Evolutionary conservation across 768 basidiomycete genomes (phyloP), one percentile per base, ranked within the genome.

Genomic region (Tricholoma furcatifolium): DNA sequence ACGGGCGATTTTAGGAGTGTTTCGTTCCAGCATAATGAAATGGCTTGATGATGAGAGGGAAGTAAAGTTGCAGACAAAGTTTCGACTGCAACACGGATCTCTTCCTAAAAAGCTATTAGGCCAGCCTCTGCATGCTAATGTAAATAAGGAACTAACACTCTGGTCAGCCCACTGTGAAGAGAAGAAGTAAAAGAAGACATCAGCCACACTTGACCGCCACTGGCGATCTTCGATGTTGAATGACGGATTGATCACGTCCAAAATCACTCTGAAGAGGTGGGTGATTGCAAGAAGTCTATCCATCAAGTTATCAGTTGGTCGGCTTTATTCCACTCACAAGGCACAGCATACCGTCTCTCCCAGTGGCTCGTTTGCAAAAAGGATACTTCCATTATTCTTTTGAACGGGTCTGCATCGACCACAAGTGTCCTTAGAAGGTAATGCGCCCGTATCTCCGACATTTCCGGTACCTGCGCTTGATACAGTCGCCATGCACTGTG

Each of bases 401-500:
- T 77, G 49, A 91, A 79, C 2, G 85, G 82, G 51, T 84, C 79
- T 1, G 81, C 54, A 59, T 88, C 87, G 6, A 89, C 83, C 1
- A 82, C 76, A 18, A 89, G 68, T 11, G 76, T 70, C 35, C 85
- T 78, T 30, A 88, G 62, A 2, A 91, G 66, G 38, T 89, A 72
- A 8, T 74, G 68, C 4, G 80, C 77, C 39, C 88, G 76, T 20
- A 83, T 70, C 34, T 70, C 65, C 8, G 78, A 77, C 9, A 88
- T 65, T n/a, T 80, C 79, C 12, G 75, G 74, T 4, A 67, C 63
- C 56, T 86, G 82, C n/a, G 84, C 74, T 43, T 74, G 78, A 63
- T 89, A 90, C 53, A 85, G 77, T 42, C 77, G 74, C 87, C 88
- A 91, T 20, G 78, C 74, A 62, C 89, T 91, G 53, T 6, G 31